Evolutionary conservation across 345 rosid genomes (phyloP).

Genomic region (Brassica incana): DNA sequence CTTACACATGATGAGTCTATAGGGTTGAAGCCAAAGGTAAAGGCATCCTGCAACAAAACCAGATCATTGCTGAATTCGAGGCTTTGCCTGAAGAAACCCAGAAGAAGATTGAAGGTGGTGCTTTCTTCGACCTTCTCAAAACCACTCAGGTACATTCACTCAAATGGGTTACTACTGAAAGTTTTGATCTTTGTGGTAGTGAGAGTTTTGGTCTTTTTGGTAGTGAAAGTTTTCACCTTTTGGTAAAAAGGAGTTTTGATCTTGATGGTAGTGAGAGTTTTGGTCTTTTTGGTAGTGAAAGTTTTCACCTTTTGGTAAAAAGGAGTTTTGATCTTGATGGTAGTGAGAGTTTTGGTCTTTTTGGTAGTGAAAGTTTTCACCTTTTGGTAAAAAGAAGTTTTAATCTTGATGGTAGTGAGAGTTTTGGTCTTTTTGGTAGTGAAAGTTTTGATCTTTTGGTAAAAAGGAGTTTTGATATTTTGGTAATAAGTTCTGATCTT

Average conservation of each 20-base stretch:
- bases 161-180: not conserved
- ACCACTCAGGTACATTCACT: conserved; percentile 58
- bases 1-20: not conserved
- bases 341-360: not conserved
- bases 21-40: conserved; percentile 79
- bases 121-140: conserved; percentile 69
- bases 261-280: not conserved
- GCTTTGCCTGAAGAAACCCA: conserved; percentile 60
- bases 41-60: conserved; percentile 81
- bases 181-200: not conserved
- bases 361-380: not conserved
- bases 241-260: too few relatives aligned
- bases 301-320: not conserved
- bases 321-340: not conserved
- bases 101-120: conserved; percentile 59
- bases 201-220: too few relatives aligned
- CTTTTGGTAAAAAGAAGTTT: not conserved
- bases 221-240: too few relatives aligned
- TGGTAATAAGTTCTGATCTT: not conserved
- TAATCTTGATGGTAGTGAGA: not conserved
- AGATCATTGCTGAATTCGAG: conserved; percentile 74
- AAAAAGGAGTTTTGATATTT: not conserved
- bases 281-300: not conserved
- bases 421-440: not conserved
- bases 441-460: not conserved